Conservation (phyloP, 177 flowering plant species). For the Telopea speciosissima region DNA sequence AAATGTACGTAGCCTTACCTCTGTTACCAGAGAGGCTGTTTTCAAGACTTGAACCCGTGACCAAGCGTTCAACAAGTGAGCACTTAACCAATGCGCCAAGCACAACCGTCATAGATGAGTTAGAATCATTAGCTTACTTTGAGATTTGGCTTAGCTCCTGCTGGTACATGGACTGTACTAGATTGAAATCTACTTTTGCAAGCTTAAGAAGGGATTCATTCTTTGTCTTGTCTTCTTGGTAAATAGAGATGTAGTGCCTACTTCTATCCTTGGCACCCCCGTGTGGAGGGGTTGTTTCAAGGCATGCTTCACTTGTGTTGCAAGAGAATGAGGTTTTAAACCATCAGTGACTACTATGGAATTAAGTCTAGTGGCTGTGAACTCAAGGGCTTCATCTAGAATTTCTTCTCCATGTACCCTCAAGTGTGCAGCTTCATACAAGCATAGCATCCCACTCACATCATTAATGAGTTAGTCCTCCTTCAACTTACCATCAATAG, state of each 20-base stretch:
- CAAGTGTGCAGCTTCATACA: slow-evolving; percentile 38
- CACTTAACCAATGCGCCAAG: no score
- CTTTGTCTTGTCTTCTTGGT: slow-evolving; percentile 20
- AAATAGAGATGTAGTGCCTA: slow-evolving; percentile 20
- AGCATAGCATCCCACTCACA: slow-evolving; percentile 26
- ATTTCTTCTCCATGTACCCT: slow-evolving; percentile 31
- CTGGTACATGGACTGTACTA: slow-evolving; percentile 20
- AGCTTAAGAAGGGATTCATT: slow-evolving; percentile 20
- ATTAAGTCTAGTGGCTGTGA: slow-evolving; percentile 20
- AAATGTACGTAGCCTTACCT: no score
- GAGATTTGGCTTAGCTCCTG: slow-evolving; percentile 17
- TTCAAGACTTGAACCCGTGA: no score
- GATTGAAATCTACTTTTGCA: slow-evolving; percentile 38
- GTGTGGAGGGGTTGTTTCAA: slow-evolving; percentile 21
- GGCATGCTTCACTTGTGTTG: slow-evolving; percentile 20
- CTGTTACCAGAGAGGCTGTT: no score
- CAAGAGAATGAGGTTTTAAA: slow-evolving; percentile 4
- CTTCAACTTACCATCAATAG: slow-evolving; percentile 22
- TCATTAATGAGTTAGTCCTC: slow-evolving; percentile 13
- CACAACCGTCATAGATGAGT: no score
- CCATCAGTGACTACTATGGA: background rate
- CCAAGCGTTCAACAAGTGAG: no score
- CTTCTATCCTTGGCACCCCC: background rate
- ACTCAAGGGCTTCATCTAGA: slow-evolving; percentile 33
- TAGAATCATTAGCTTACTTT: slow-evolving; percentile 14